Evolutionary conservation across 306 rosid species (phyloP).

Genomic region (Benincasa hispida): DNA sequence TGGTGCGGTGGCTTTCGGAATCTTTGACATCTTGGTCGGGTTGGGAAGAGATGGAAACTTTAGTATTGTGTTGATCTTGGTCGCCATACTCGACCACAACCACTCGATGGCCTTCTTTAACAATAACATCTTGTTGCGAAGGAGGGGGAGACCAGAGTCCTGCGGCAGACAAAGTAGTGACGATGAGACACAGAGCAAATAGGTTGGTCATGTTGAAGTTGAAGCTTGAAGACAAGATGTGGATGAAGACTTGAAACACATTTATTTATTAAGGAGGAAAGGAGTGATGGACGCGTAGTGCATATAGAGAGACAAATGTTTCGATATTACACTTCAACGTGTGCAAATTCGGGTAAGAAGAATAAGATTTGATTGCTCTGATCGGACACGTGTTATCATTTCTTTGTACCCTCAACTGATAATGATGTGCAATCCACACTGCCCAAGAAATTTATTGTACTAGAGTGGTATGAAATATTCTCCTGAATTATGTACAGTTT

Average conservation of each 20-base stretch:
- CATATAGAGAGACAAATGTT: neutral
- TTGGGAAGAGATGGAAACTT: constrained; percentile 46
- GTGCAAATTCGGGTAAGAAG: neutral
- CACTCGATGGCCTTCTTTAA: constrained; percentile 49
- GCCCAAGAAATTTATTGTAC: no score
- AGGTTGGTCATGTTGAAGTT: constrained; percentile 40
- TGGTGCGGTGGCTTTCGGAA: constrained; percentile 4
- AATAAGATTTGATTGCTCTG: neutral
- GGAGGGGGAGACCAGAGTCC: constrained; percentile 46
- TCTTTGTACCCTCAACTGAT: no score
- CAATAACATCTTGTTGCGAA: constrained; percentile 18
- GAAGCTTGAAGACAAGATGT: neutral
- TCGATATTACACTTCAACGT: neutral
- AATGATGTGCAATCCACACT: no score
- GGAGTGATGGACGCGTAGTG: neutral
- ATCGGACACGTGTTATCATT: no score
- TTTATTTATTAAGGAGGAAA: neutral
- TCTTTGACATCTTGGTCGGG: neutral
- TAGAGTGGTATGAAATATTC: no score
- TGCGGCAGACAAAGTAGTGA: constrained; percentile 37
- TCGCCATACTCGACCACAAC: constrained; percentile 59
- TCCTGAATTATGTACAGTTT: no score
- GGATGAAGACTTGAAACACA: neutral
- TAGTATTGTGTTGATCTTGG: constrained; percentile 42
- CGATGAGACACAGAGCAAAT: constrained; percentile 31